Evolutionary conservation across 805 yeast genomes (phyloP).

Genomic region (Yamadazyma endophytica): DNA sequence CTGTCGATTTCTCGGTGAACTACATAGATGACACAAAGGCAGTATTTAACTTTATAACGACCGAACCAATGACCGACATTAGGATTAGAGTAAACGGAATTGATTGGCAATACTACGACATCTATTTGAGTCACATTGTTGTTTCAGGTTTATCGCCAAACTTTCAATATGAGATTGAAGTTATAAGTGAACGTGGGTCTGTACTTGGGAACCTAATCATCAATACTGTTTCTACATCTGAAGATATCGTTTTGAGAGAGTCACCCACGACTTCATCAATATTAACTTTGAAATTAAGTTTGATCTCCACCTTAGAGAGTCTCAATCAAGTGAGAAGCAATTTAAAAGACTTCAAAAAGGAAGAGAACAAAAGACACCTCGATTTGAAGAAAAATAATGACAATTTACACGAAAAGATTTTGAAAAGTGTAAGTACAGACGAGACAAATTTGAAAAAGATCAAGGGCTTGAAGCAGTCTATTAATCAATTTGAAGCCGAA

Average conservation of each 20-base stretch:
- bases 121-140: too few species aligned
- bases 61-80: slow-evolving; percentile 2
- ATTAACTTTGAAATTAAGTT: slow-evolving; percentile 28
- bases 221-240: slow-evolving; percentile 23
- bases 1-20: slow-evolving; percentile 11
- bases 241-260: slow-evolving; percentile 18
- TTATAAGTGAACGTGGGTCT: slow-evolving; percentile 12
- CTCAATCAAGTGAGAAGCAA: slow-evolving; percentile 18
- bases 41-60: slow-evolving; percentile 21
- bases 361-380: slow-evolving; percentile 30
- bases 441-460: slow-evolving; percentile 31
- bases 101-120: slow-evolving; percentile 28
- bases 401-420: slow-evolving; percentile 24
- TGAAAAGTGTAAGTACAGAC: slow-evolving; percentile 22
- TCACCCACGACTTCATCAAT: slow-evolving; percentile 23
- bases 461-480: slow-evolving; percentile 37
- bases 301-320: slow-evolving; percentile 26
- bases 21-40: slow-evolving; percentile 28
- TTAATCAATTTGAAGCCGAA: slow-evolving; percentile 34
- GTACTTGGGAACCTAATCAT: slow-evolving; percentile 20
- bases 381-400: slow-evolving; percentile 33
- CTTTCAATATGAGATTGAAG: slow-evolving; percentile 32
- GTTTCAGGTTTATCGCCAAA: slow-evolving; percentile 36
- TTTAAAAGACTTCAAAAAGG: slow-evolving; percentile 31
- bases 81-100: slow-evolving; percentile 27